Base-by-base conservation (phyloP, 73 alveolate species). In the Paramecium biaurelia region DNA sequence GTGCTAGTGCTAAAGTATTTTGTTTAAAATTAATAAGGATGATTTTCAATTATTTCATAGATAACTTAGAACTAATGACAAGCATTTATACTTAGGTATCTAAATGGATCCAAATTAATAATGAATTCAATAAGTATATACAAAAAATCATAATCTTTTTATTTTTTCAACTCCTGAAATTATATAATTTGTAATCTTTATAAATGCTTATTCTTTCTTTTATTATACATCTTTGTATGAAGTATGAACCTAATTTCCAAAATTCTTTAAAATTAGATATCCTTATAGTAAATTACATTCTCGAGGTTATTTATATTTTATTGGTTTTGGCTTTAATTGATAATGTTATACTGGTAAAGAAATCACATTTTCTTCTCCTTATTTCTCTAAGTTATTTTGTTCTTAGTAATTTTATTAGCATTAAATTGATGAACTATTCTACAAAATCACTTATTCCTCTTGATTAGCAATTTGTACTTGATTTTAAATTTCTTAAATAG, bases 41-140 rank as follows among this genome's bases (percentile, higher is more conserved):
- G 56, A 79, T 26, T 79, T 79, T 79, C 74, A 79, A 45, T 24
- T 79, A 7, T 79, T 79, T 45, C 90, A 79, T 79, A 38, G 90
- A 79, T 79, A 38, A 47, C 28, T 79, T 2, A 79, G 90, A 79
- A 79, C 76, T 21, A 79, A 32, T 30, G 90, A 79, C 18, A 79
- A 79, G 24, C 70, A 79, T 45, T 38, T 30, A 79, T 79, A 37
- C 47, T 45, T 79, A 45, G 90, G 90, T 43, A n/a, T 43, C 28
- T 79, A 79, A 21, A 34, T 79, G 32, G 90, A 79, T 42, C 86
- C 63, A 72, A 72, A 72, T 72, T 11, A 32, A 72, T 35, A 63
- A 63, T 63, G 84, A 63, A 32, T 30, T 63, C 28, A 63, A 26
- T 26, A 26, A 63, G 21, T 53, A 53, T 53, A 53, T 18, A 47